Evolutionary conservation across 2,329 filamentous ascomycete species (phyloP).

Genomic region (Coniochaeta hoffmannii): DNA sequence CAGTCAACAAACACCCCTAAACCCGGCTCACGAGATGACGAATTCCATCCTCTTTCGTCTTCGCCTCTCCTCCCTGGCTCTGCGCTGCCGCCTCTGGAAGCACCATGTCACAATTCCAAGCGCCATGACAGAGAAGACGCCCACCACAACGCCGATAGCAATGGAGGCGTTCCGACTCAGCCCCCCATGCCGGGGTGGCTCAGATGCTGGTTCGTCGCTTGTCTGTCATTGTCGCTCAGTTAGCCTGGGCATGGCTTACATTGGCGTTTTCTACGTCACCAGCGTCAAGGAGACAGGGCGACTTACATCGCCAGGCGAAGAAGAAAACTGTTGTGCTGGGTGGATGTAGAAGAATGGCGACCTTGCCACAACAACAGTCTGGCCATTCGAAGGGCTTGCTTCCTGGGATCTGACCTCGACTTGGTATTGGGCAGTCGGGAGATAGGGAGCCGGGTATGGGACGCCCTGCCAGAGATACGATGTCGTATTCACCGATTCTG

Average conservation of each 20-base stretch:
- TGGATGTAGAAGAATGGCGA: conserved; percentile 14
- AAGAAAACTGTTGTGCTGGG: neutral
- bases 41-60: conserved; percentile 15
- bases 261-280: neutral
- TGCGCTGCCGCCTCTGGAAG: conserved; percentile 11
- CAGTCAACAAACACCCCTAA: too few relatives aligned
- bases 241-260: neutral
- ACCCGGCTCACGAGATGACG: conserved; percentile 14
- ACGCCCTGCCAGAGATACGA: conserved; percentile 14
- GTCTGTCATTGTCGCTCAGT: neutral
- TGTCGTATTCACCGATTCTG: conserved; percentile 10
- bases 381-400: neutral
- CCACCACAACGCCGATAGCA: conserved; percentile 17
- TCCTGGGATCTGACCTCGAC: conserved; percentile 15
- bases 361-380: conserved; percentile 13
- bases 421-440: conserved; percentile 17
- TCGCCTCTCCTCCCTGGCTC: conserved; percentile 13
- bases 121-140: conserved; percentile 13
- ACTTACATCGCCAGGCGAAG: neutral
- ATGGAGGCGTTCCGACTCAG: conserved; percentile 3
- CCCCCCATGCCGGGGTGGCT: neutral
- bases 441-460: conserved; percentile 17
- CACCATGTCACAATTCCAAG: conserved; percentile 12
- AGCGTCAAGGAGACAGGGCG: too few relatives aligned
- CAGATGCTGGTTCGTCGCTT: neutral